Base-by-base conservation (phyloP, 1,139 yeast species). In the Candida sanyaensis region DNA sequence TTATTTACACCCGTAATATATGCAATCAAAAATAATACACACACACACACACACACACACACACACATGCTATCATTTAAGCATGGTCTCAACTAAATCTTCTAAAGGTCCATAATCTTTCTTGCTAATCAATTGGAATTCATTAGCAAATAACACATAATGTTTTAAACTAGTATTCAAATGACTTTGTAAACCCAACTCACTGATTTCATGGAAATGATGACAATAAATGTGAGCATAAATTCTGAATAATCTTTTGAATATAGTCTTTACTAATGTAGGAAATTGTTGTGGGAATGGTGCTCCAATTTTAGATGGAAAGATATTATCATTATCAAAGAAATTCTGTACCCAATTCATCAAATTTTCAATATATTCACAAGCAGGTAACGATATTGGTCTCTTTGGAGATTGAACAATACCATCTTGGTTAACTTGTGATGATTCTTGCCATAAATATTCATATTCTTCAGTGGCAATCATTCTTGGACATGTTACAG, bases 171-270 rank as follows among this genome's bases (percentile, higher is more conserved):
- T 86, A 5, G 99, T 93, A 64, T 93, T 93, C 57, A 93, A 76
- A 60, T 93, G 97, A 27, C 96, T 88, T 65, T 92, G 97, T 57
- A 93, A 74, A 1, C 97, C 97, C 57, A 93, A 75, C 62, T 92
- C 98, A 40, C 91, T 81, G 48, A 93, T 88, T 65, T 92, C 97
- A 64, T 91, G 96, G 68, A 93, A 93, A 66, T 93, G 99, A 62
- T 93, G 98, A 62, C 99, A 93, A 67, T 93, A 93, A 41, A 93
- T 89, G 69, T 93, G 99, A 2, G 99, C 98, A 64, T 95, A 95
- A n/a, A 93, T 91, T 64, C 99, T 79, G 66, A 92, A 93, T 50
- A 93, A 73, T 55, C 99, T 80, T 67, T 92, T 91, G 73, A 92
- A 82, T 43, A 93, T 89, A 21, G 96, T 92, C 62, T 84, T 86